Evolutionary conservation across 2,329 filamentous ascomycete genomes (phyloP).

Genomic region (Hypomyces perniciosus): DNA sequence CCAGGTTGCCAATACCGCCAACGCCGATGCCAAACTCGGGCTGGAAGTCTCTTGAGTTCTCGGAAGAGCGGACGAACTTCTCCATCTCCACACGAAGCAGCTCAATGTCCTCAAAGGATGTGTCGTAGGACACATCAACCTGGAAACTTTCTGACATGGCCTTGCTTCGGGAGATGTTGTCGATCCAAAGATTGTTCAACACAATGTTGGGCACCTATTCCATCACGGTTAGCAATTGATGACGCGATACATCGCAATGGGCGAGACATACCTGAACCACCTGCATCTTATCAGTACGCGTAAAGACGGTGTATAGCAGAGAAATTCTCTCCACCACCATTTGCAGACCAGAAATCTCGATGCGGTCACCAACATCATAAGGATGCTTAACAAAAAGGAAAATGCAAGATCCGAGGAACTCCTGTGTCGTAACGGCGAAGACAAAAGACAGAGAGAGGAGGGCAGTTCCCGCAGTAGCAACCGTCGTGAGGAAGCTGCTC

Average conservation of each 20-base stretch:
- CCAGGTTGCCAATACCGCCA: constrained; percentile 72
- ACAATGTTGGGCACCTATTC: constrained; percentile 78
- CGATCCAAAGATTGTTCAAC: constrained; percentile 88
- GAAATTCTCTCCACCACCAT: constrained; percentile 91
- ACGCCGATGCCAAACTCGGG: constrained; percentile 75
- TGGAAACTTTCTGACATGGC: constrained; percentile 84
- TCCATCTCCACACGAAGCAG: constrained; percentile 79
- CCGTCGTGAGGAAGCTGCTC: constrained; percentile 73
- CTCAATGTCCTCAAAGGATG: constrained; percentile 83
- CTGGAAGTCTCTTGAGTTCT: constrained; percentile 88
- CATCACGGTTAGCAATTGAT: neutral
- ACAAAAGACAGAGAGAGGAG: constrained; percentile 95
- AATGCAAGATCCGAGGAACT: constrained; percentile 96
- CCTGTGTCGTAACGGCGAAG: constrained; percentile 85
- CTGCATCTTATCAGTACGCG: constrained; percentile 74
- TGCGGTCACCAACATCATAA: constrained; percentile 90
- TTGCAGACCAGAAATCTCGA: constrained; percentile 66
- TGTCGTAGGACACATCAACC: constrained; percentile 78
- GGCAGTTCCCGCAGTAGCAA: constrained; percentile 85
- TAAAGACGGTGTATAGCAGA: constrained; percentile 87
- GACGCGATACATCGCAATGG: neutral
- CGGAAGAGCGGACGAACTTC: constrained; percentile 72
- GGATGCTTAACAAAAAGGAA: constrained; percentile 99
- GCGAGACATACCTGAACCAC: constrained; percentile 46
- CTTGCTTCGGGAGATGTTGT: constrained; percentile 86